Conservation (phyloP, 2,329 filamentous ascomycete genomes). For the Cladosporium sp. region DNA sequence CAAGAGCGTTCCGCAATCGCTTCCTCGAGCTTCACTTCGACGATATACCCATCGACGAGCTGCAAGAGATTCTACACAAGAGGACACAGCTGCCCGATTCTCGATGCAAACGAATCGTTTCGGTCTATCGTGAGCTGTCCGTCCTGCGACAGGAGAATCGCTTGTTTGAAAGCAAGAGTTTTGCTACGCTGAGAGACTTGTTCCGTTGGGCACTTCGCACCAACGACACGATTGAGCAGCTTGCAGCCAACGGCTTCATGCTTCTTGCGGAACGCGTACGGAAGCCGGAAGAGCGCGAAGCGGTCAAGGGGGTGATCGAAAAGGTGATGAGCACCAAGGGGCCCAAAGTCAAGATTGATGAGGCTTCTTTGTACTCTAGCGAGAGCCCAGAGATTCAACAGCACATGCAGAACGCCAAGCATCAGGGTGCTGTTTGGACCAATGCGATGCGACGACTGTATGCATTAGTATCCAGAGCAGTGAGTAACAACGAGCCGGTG, state of each 20-base stretch:
- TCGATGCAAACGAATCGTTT: constrained; percentile 84
- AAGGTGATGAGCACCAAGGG: constrained; percentile 64
- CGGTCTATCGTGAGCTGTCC: constrained; percentile 89
- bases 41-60: constrained; percentile 90
- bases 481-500: constrained; percentile 88
- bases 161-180: constrained; percentile 94
- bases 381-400: constrained; percentile 31
- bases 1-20: constrained; percentile 89
- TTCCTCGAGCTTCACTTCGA: constrained; percentile 97
- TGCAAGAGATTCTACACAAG: constrained; percentile 85
- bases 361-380: constrained; percentile 62
- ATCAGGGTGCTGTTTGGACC: constrained; percentile 81
- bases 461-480: constrained; percentile 76
- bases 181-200: constrained; percentile 89
- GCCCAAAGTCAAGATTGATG: constrained; percentile 65
- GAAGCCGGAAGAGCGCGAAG: constrained; percentile 76
- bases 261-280: constrained; percentile 88
- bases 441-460: constrained; percentile 88
- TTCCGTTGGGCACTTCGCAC: constrained; percentile 89
- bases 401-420: constrained; percentile 37
- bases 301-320: constrained; percentile 84
- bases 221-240: constrained; percentile 77
- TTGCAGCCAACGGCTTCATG: constrained; percentile 93
- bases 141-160: constrained; percentile 81
- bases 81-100: constrained; percentile 84